Percentiles rank a stretch among this genome's conserved stretches.
These are phyloP conservation scores for Nephelium lappaceum DNA, from an alignment of 345 rosid species.

Conservation along the genomic window DNA sequence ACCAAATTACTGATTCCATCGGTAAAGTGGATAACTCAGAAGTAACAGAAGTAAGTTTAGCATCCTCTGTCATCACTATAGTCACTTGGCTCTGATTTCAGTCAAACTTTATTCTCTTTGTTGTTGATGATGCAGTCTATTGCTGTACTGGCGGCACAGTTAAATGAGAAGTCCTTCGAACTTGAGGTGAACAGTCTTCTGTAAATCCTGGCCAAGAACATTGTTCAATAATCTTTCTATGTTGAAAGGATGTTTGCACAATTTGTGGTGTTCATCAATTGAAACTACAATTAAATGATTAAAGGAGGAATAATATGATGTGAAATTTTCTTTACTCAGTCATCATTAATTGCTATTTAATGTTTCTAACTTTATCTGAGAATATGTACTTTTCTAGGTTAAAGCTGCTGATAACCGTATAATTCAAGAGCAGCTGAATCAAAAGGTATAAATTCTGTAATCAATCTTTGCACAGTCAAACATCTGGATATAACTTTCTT, in stretches of 20 bases:
- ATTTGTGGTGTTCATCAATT: conserved; percentile 3
- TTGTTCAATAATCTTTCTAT: conserved; percentile 10
- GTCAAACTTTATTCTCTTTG: conserved; percentile 24
- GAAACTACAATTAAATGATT: background rate
- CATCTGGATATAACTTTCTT: background rate
- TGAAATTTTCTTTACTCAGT: conserved; percentile 14
- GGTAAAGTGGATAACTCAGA: conserved; percentile 64
- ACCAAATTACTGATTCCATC: conserved; percentile 71
- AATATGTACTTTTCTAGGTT: conserved; percentile 50
- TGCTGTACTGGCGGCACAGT: conserved; percentile 72
- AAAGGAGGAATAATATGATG: conserved; percentile 6
- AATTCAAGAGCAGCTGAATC: conserved; percentile 85
- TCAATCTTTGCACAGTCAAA: background rate
- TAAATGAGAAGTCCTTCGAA: conserved; percentile 92
- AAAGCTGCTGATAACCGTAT: conserved; percentile 90
- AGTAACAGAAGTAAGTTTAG: conserved; percentile 60
- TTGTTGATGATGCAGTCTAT: conserved; percentile 56
- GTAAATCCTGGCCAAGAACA: conserved; percentile 12
- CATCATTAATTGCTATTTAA: background rate
- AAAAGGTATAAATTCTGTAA: conserved; percentile 57
- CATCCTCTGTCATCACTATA: conserved; percentile 5
- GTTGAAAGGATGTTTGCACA: background rate
- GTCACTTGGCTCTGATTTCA: conserved; percentile 20
- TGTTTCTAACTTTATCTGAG: conserved; percentile 19
- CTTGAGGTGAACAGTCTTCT: conserved; percentile 68